These are phyloP conservation scores for Exophiala bonariae DNA, from an alignment of 2,329 filamentous ascomycete species.

Conservation along the genomic window DNA sequence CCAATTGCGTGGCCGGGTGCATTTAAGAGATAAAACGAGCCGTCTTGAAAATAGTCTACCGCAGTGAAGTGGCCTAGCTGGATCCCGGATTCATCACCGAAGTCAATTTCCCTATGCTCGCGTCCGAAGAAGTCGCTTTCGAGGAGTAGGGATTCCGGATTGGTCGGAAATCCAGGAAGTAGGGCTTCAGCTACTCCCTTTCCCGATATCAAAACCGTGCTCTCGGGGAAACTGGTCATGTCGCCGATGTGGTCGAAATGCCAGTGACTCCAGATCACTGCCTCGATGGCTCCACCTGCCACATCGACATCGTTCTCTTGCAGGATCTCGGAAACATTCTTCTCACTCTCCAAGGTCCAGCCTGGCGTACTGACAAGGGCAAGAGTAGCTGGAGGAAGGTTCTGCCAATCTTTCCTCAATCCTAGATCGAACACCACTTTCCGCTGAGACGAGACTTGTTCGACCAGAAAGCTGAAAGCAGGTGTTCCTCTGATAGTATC, in stretches of 20 bases:
- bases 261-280: constrained; percentile 29
- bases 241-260: constrained; percentile 52
- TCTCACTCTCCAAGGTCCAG: constrained; percentile 8
- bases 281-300: constrained; percentile 12
- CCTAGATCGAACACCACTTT: constrained; percentile 40
- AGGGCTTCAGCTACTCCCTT: constrained; percentile 51
- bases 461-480: constrained; percentile 43
- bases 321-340: constrained; percentile 23
- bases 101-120: constrained; percentile 23
- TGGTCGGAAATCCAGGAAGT: constrained; percentile 49
- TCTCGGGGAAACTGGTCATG: constrained; percentile 45
- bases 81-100: constrained; percentile 38
- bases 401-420: constrained; percentile 27
- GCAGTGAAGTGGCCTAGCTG: constrained; percentile 34
- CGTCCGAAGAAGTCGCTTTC: constrained; percentile 37
- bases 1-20: constrained; percentile 32
- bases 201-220: constrained; percentile 53
- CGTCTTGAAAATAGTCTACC: constrained; percentile 57
- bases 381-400: constrained; percentile 8
- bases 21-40: constrained; percentile 56
- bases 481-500: constrained; percentile 1
- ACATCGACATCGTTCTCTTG: constrained; percentile 18
- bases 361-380: constrained; percentile 4
- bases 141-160: constrained; percentile 35
- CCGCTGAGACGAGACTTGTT: constrained; percentile 37